Conservation (phyloP, 2,329 filamentous ascomycete species). For the Sporothrix sp. region DNA sequence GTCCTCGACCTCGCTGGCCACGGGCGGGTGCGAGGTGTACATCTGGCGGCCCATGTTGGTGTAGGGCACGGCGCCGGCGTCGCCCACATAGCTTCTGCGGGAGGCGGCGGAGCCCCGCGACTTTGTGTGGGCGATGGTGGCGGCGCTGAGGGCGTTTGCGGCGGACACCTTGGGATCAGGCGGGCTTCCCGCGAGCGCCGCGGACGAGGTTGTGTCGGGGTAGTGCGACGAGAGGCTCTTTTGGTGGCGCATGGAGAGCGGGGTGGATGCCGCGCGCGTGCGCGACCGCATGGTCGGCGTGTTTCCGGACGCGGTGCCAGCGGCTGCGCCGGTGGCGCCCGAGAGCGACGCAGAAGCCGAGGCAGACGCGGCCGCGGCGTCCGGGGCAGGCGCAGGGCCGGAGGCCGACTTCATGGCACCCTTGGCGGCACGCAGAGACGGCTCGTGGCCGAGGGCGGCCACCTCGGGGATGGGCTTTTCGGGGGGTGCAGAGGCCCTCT, state of each 20-base stretch:
- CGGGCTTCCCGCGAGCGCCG: background rate
- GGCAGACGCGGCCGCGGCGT: background rate
- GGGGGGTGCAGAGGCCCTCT: constrained; percentile 8
- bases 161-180: constrained; percentile 28
- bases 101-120: constrained; percentile 15
- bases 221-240: constrained; percentile 23
- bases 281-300: constrained; percentile 16
- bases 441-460: constrained; percentile 41
- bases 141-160: constrained; percentile 48
- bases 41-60: constrained; percentile 63
- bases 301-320: background rate
- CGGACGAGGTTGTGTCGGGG: background rate
- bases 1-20: constrained; percentile 64
- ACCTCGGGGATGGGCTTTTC: constrained; percentile 8
- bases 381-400: background rate
- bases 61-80: constrained; percentile 56
- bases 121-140: constrained; percentile 49
- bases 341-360: background rate
- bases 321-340: background rate
- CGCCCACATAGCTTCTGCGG: constrained; percentile 34
- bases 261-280: constrained; percentile 53
- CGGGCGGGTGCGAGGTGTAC: constrained; percentile 66
- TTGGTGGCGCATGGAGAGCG: constrained; percentile 27
- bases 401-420: constrained; percentile 54
- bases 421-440: constrained; percentile 65